Evolutionary conservation across 805 yeast genomes (phyloP).

Genomic region (Ogataea minuta): DNA sequence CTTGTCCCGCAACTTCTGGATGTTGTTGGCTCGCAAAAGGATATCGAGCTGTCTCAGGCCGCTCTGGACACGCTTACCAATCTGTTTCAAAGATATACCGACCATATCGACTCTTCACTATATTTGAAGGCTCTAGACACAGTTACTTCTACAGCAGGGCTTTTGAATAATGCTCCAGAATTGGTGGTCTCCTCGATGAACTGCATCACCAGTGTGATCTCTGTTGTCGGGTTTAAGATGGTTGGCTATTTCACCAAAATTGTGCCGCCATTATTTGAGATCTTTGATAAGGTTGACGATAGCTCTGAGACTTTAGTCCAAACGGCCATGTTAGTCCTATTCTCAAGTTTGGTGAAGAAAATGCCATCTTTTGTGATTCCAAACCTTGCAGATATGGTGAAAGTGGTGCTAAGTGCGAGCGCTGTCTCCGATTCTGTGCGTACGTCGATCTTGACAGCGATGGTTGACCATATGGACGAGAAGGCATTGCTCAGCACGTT

Average conservation of each 20-base stretch:
- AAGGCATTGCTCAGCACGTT: conserved; percentile 60
- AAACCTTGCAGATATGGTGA: conserved; percentile 60
- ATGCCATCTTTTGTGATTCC: conserved; percentile 84
- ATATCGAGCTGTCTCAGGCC: conserved; percentile 59
- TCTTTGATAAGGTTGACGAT: conserved; percentile 47
- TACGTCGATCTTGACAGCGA: conserved; percentile 57
- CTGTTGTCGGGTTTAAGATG: conserved; percentile 78
- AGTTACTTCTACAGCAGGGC: conserved; percentile 49
- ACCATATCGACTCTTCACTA: conserved; percentile 43
- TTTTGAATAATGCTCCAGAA: conserved; percentile 53
- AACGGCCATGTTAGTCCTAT: conserved; percentile 65
- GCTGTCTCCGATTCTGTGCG: conserved; percentile 59
- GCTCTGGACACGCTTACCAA: conserved; percentile 66
- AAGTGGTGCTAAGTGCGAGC: conserved; percentile 54
- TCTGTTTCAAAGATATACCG: conserved; percentile 62
- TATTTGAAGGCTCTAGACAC: conserved; percentile 49
- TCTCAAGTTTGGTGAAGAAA: conserved; percentile 73
- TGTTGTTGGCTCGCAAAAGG: conserved; percentile 37
- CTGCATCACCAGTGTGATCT: conserved; percentile 66
- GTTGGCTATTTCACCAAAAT: conserved; percentile 84
- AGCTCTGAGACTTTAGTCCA: conserved; percentile 47
- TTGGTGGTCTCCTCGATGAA: conserved; percentile 70
- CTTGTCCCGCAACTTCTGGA: conserved; percentile 50
- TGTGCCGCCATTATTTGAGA: conserved; percentile 66
- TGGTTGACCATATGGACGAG: conserved; percentile 67